Percentiles rank a stretch among this genome's conserved stretches.
Evolutionary conservation across 2,329 filamentous ascomycete species (phyloP).

Genomic region (Leptosphaerulina australis): DNA sequence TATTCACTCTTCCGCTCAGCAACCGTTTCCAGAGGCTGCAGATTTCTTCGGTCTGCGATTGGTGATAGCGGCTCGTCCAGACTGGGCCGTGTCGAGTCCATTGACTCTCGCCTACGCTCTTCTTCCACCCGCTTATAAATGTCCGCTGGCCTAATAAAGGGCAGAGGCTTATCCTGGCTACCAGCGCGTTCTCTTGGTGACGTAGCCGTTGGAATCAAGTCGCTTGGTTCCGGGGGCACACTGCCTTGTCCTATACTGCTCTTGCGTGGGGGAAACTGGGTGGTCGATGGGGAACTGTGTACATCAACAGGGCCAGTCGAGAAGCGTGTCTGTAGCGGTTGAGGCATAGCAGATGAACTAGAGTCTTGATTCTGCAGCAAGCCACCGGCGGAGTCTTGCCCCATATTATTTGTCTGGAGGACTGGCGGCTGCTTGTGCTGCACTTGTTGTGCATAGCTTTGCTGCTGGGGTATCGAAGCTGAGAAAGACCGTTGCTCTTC

Average conservation of each 20-base stretch:
- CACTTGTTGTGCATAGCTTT: slow-evolving; percentile 19
- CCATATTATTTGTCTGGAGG: slow-evolving; percentile 35
- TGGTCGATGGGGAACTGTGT: slow-evolving; percentile 36
- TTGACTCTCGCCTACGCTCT: slow-evolving; percentile 64
- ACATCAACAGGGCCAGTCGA: slow-evolving; percentile 47
- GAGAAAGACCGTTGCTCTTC: slow-evolving; percentile 61
- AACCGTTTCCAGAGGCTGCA: slow-evolving; percentile 57
- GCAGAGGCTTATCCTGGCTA: slow-evolving; percentile 58
- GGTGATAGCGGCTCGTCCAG: slow-evolving; percentile 48
- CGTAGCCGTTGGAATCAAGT: slow-evolving; percentile 19
- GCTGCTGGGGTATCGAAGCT: slow-evolving; percentile 30
- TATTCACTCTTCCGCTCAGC: slow-evolving; percentile 66
- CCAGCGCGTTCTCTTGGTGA: slow-evolving; percentile 38
- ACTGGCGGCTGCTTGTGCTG: slow-evolving; percentile 22
- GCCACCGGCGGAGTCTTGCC: slow-evolving; percentile 41
- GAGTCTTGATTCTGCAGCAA: slow-evolving; percentile 56
- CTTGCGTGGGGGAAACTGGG: slow-evolving; percentile 65
- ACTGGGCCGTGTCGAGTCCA: slow-evolving; percentile 64
- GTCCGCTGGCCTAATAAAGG: slow-evolving; percentile 75
- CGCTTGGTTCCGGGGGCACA: slow-evolving; percentile 21
- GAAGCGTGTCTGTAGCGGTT: slow-evolving; percentile 54
- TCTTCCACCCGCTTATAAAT: slow-evolving; percentile 76
- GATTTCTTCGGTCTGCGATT: slow-evolving; percentile 28
- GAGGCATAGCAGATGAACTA: slow-evolving; percentile 59
- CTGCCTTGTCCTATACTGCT: slow-evolving; percentile 62